phyloP scores from a whole-genome alignment of 805 yeast genomes.

The Candida nonsorbophila region DNA sequence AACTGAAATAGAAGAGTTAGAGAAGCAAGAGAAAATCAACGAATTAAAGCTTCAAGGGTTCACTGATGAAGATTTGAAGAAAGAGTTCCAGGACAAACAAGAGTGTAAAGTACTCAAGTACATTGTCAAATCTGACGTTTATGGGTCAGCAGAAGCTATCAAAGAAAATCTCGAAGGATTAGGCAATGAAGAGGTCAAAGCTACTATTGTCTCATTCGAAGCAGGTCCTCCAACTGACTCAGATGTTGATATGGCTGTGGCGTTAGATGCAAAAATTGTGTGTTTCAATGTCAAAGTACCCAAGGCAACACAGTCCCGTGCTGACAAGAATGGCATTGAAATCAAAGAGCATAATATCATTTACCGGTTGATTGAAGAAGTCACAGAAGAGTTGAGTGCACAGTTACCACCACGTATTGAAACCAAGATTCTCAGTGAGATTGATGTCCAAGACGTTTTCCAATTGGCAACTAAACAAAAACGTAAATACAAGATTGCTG shows the following conservation, averaged over 20 bases:
- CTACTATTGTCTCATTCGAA: constrained; percentile 63
- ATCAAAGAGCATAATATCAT: constrained; percentile 72
- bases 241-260: constrained; percentile 35
- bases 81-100: constrained; percentile 17
- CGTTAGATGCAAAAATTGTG: constrained; percentile 58
- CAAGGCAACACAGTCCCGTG: constrained; percentile 54
- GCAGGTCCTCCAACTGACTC: constrained; percentile 69
- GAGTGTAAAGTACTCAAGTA: constrained; percentile 41
- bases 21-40: constrained; percentile 48
- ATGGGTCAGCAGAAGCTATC: constrained; percentile 93
- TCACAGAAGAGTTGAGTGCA: constrained; percentile 56
- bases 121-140: constrained; percentile 85
- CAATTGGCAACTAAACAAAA: constrained; percentile 56
- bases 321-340: constrained; percentile 51
- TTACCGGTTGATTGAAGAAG: constrained; percentile 82
- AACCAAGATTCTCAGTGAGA: constrained; percentile 59
- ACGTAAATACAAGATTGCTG: constrained; percentile 66
- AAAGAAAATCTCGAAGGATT: constrained; percentile 70
- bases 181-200: constrained; percentile 83
- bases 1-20: constrained; percentile 47
- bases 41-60: constrained; percentile 61
- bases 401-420: constrained; percentile 64
- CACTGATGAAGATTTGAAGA: constrained; percentile 38
- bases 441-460: constrained; percentile 67
- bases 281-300: constrained; percentile 75